phyloP scores from a whole-genome alignment of 2,329 filamentous ascomycete species.

The Didymella glomerata region DNA sequence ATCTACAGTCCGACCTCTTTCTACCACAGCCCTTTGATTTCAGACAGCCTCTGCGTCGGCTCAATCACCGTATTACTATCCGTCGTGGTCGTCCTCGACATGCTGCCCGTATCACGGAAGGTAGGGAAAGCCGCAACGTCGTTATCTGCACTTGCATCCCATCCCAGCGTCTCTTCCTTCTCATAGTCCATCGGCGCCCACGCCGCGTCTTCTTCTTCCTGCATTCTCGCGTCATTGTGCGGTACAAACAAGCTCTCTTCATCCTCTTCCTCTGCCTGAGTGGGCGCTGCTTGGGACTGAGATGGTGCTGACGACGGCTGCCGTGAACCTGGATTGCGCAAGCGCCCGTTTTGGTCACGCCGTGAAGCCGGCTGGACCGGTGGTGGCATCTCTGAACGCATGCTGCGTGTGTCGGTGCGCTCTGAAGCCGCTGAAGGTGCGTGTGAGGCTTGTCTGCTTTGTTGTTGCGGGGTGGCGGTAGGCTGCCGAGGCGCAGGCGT shows the following conservation, averaged over 20 bases:
- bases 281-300: conserved; percentile 16
- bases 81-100: conserved; percentile 35
- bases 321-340: conserved; percentile 41
- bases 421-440: conserved; percentile 37
- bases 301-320: conserved; percentile 27
- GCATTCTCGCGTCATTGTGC: conserved; percentile 62
- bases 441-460: conserved; percentile 46
- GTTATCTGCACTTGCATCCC: conserved; percentile 72
- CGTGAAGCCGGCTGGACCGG: conserved; percentile 49
- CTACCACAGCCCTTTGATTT: conserved; percentile 55
- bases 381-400: conserved; percentile 55
- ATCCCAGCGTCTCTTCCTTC: conserved; percentile 73
- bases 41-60: conserved; percentile 77
- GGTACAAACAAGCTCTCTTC: conserved; percentile 77
- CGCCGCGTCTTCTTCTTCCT: conserved; percentile 67
- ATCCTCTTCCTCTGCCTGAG: conserved; percentile 58
- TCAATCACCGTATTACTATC: conserved; percentile 60
- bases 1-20: too few species aligned
- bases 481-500: conserved; percentile 52
- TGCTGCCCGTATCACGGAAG: conserved; percentile 54
- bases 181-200: conserved; percentile 78
- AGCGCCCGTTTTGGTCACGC: conserved; percentile 38
- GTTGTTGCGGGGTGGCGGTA: conserved; percentile 51
- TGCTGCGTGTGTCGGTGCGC: conserved; percentile 30
- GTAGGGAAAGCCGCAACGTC: conserved; percentile 53